Evolutionary conservation across 2,329 filamentous ascomycete species (phyloP).

Genomic region (Cladosporium sp.): DNA sequence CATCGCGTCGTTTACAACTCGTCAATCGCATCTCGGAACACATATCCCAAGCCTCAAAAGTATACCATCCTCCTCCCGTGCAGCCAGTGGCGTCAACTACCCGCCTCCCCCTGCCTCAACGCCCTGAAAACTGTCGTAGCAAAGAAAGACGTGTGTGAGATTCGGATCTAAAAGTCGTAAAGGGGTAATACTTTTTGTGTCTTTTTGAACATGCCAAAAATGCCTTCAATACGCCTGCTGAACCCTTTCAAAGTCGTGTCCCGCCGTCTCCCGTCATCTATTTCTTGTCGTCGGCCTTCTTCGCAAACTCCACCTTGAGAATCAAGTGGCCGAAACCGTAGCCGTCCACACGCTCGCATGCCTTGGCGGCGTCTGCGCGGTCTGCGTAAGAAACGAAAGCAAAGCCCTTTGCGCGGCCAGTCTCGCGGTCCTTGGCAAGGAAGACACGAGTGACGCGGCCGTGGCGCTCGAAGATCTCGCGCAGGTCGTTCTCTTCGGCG

Average conservation of each 20-base stretch:
- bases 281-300: constrained; percentile 41
- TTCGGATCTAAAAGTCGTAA: not conserved
- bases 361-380: constrained; percentile 80
- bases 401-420: constrained; percentile 93
- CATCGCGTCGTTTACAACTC: no score
- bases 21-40: no score
- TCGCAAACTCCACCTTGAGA: constrained; percentile 81
- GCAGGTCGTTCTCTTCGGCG: constrained; percentile 90
- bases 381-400: constrained; percentile 98
- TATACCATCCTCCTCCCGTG: no score
- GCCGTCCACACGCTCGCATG: constrained; percentile 97
- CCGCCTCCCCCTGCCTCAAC: no score
- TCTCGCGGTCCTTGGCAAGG: constrained; percentile 95
- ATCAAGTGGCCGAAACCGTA: constrained; percentile 85
- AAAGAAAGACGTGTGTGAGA: not conserved
- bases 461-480: constrained; percentile 97
- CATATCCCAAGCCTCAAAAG: no score
- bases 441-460: constrained; percentile 96
- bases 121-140: no score
- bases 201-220: not conserved
- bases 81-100: no score
- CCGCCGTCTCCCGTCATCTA: no score
- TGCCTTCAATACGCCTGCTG: not conserved
- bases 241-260: no score
- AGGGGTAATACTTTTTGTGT: not conserved